phyloP scores from a whole-genome alignment of 164 flowering plant species.

The Dillenia suffruticosa region DNA sequence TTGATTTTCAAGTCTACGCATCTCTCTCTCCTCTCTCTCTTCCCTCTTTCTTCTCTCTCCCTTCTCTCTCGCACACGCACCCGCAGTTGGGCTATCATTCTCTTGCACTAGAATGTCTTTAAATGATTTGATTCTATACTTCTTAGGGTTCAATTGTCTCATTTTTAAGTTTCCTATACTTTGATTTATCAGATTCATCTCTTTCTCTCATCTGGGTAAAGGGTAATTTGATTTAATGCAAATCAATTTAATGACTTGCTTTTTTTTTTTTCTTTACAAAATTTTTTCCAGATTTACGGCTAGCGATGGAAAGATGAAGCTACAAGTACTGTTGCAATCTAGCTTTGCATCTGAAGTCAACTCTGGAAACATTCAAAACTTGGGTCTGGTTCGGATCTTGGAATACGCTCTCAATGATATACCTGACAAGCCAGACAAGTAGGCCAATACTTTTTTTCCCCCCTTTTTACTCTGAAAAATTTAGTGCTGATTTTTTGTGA shows the following conservation, averaged over 20 bases:
- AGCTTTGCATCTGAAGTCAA: slow-evolving; percentile 47
- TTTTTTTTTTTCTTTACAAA: not conserved
- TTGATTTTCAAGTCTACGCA: too few relatives aligned
- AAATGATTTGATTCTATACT: not conserved
- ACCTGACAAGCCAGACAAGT: slow-evolving; percentile 79
- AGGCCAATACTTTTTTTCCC: slow-evolving; percentile 5
- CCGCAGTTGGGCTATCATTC: too few relatives aligned
- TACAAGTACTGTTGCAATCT: slow-evolving; percentile 63
- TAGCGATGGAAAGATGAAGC: slow-evolving; percentile 73
- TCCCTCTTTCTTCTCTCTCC: too few relatives aligned
- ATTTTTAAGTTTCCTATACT: not conserved
- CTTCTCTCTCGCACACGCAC: too few relatives aligned
- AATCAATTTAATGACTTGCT: not conserved
- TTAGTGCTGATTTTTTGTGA: too few relatives aligned
- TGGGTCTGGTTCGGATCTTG: slow-evolving; percentile 69
- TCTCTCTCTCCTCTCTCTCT: too few relatives aligned
- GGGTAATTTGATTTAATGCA: slow-evolving; percentile 5
- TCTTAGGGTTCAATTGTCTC: not conserved
- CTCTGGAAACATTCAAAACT: slow-evolving; percentile 75
- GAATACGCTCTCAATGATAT: slow-evolving; percentile 76
- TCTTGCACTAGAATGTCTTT: too few relatives aligned
- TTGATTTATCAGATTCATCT: not conserved
- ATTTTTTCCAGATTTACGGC: slow-evolving; percentile 51
- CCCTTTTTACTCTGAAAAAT: too few relatives aligned
- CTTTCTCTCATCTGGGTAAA: not conserved